phyloP scores from a whole-genome alignment of 2,329 filamentous ascomycete genomes.

The Biscogniauxia mediterranea region DNA sequence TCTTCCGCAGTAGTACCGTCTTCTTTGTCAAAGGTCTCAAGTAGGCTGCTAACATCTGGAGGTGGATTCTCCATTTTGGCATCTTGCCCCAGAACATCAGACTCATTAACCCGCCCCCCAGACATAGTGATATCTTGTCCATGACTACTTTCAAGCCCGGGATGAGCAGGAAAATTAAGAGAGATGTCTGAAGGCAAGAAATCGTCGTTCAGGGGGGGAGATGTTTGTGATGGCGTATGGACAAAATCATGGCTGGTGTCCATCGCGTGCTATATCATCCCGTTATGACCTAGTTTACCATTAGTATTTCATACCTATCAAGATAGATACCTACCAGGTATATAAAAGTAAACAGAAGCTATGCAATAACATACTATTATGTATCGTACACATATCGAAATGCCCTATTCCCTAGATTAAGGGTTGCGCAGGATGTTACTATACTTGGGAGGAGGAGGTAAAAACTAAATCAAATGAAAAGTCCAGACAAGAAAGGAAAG shows the following conservation, averaged over 20 bases:
- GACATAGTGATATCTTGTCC: not conserved
- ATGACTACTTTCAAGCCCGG: not conserved
- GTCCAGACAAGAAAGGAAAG: too few species aligned
- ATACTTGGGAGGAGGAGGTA: too few species aligned
- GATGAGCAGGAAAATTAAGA: not conserved
- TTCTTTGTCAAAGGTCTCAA: not conserved
- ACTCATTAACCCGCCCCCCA: not conserved
- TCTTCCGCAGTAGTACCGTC: constrained; percentile 1
- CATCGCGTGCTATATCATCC: not conserved
- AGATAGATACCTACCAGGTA: too few species aligned
- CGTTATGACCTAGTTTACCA: not conserved
- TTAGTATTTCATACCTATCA: not conserved
- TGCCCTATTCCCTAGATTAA: too few species aligned
- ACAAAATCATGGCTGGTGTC: not conserved
- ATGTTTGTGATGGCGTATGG: not conserved
- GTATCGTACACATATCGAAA: not conserved
- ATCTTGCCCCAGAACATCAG: not conserved
- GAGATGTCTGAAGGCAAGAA: not conserved
- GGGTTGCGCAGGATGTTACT: too few species aligned
- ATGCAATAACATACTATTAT: not conserved
- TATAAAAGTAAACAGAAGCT: not conserved
- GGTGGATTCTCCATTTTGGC: not conserved
- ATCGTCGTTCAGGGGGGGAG: not conserved
- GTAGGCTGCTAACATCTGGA: not conserved
- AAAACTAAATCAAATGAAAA: too few species aligned